Base-by-base conservation (phyloP, 371 early-diverging fungal species). In the Mucor piriformis region DNA sequence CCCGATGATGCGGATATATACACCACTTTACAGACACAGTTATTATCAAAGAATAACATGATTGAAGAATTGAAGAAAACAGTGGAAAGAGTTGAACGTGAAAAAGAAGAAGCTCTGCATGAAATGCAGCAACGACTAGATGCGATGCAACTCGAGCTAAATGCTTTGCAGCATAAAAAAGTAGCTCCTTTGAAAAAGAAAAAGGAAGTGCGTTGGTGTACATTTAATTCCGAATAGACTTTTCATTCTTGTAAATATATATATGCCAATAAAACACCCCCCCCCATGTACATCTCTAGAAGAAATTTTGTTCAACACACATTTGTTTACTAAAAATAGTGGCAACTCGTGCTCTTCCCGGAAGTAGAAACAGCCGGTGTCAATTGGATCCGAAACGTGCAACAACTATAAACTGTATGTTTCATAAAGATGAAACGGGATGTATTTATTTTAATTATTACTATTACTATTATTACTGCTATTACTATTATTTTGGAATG, bases 61-160 rank as follows among this genome's bases (percentile, higher is more conserved):
- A 66, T 78, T 51, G 71, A 64, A 11, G 57, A 55, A 1, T 29
- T 73, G 11, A 56, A 57, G 18, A 47, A 58, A 18, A 58, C 57
- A 3, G 58, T 77, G 44, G 53, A 64, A 20, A 61, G 50, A 2
- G 46, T 70, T 4, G 64, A 77, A 43, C 48, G 27, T 2, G 75
- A 78, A 51, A 66, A 69, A 38, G 32, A 63, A 47, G 54, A 43
- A 18, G 62, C 43, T 6, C 27, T 61, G 8, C 12, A 24, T 21
- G 58, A 61, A 27, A 66, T 66, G 67, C 54, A 61, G 37, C 40
- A 34, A 10, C 16, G 42, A 16, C 15, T 66, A 4, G 54, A 66
- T 13, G 67, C 52, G 7, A 50, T 66, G 38, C 61, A 66, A 32
- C 33, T 51, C 7, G 29, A 61, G 13, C 38, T 66, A 21, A 38